These are phyloP conservation scores for Orbilia ellipsospora DNA, from an alignment of 2,329 filamentous ascomycete genomes.

Conservation along the genomic window DNA sequence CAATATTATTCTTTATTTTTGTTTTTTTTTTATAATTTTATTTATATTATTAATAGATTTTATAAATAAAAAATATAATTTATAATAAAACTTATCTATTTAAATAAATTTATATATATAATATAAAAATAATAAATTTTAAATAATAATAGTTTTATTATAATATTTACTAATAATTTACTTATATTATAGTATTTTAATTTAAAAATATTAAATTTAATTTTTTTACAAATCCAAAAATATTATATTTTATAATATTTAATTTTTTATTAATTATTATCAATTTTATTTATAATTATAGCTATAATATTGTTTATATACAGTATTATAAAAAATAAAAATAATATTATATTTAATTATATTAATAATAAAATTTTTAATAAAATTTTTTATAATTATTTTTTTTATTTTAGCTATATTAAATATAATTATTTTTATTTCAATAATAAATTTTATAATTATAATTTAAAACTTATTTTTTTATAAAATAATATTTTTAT, in stretches of 20 bases:
- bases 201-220: background rate
- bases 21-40: background rate
- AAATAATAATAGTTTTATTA: background rate
- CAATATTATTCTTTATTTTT: no score
- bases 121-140: background rate
- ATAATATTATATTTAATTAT: no score
- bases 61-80: background rate
- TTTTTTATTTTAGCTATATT: background rate
- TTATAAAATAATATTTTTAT: conserved; percentile 3
- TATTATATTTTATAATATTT: no score
- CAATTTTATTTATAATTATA: background rate
- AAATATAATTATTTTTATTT: conserved; percentile 1
- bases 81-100: background rate
- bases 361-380: background rate
- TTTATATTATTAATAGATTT: conserved; percentile 4
- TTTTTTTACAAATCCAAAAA: background rate
- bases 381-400: background rate
- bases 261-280: background rate
- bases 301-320: no score
- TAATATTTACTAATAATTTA: background rate
- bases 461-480: background rate
- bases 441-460: conserved; percentile 2
- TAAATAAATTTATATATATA: background rate
- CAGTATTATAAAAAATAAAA: no score
- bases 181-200: background rate